Evolutionary conservation across 306 rosid species (phyloP).

Genomic region (Cicer cuneatum): DNA sequence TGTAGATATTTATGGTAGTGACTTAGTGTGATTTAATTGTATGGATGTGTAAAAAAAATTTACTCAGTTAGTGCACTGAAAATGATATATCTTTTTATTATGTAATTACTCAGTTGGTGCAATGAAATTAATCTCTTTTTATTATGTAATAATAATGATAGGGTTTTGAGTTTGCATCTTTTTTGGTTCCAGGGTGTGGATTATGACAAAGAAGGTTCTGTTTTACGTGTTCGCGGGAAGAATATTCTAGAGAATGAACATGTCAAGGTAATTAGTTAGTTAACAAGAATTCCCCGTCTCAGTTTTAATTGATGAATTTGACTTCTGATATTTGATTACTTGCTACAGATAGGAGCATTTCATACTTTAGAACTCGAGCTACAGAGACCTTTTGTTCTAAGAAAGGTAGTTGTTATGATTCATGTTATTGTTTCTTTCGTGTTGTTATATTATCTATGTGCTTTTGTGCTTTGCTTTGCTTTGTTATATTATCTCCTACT

Average conservation of each 20-base stretch:
- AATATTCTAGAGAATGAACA: slow-evolving; percentile 82
- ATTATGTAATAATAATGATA: background rate
- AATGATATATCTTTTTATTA: background rate
- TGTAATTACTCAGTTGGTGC: background rate
- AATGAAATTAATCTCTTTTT: background rate
- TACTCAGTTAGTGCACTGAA: background rate
- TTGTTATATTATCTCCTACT: slow-evolving; percentile 21
- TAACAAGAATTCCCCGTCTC: slow-evolving; percentile 1
- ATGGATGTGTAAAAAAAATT: background rate
- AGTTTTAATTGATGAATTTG: slow-evolving; percentile 23
- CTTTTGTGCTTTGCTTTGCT: background rate
- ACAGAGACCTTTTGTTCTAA: slow-evolving; percentile 90
- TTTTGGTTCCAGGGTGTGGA: slow-evolving; percentile 67
- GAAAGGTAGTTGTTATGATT: slow-evolving; percentile 63
- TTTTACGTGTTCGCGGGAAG: slow-evolving; percentile 91
- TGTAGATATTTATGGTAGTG: background rate
- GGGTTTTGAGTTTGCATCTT: background rate
- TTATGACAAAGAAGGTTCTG: slow-evolving; percentile 82
- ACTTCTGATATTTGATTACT: slow-evolving; percentile 37
- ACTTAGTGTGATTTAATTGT: background rate
- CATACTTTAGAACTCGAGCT: slow-evolving; percentile 96
- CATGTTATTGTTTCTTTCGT: slow-evolving; percentile 30
- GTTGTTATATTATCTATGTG: slow-evolving; percentile 3
- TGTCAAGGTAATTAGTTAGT: slow-evolving; percentile 73
- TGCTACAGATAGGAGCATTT: slow-evolving; percentile 81